These are phyloP conservation scores for Eremochloa ophiuroides DNA, from an alignment of 176 grass and related monocot genomes.

Conservation along the genomic window DNA sequence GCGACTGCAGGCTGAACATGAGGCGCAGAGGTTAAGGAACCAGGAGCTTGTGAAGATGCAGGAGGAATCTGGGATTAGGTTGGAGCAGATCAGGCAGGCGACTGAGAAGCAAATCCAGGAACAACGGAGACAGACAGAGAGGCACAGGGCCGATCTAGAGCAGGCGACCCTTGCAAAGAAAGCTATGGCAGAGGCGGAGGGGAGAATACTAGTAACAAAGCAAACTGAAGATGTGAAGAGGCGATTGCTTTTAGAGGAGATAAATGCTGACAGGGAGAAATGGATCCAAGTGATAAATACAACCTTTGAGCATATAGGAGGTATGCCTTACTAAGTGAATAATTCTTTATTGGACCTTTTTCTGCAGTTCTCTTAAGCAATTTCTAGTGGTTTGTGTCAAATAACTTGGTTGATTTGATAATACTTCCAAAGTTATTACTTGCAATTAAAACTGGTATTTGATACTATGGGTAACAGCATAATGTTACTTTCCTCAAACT, in stretches of 20 bases:
- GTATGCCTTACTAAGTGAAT: conserved; percentile 25
- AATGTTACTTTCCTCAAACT: not conserved
- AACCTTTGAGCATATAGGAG: conserved; percentile 96
- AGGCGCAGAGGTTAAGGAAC: conserved; percentile 85
- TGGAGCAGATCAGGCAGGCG: conserved; percentile 66
- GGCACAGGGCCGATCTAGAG: conserved; percentile 50
- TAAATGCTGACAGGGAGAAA: conserved; percentile 88
- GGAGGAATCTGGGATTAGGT: conserved; percentile 76
- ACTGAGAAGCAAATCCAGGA: conserved; percentile 82
- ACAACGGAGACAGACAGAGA: conserved; percentile 58
- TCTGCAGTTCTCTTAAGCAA: conserved; percentile 8
- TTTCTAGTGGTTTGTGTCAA: not conserved
- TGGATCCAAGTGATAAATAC: conserved; percentile 90
- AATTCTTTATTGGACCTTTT: conserved; percentile 8
- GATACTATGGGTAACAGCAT: not conserved
- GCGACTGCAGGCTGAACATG: conserved; percentile 71
- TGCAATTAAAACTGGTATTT: conserved; percentile 12
- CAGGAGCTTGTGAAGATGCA: conserved; percentile 97
- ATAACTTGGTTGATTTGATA: not conserved
- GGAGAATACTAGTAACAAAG: conserved; percentile 31
- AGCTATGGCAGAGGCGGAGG: conserved; percentile 54
- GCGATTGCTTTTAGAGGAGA: conserved; percentile 46
- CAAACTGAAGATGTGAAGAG: conserved; percentile 63
- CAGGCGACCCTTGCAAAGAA: conserved; percentile 27
- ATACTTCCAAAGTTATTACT: not conserved